Base-by-base conservation (phyloP, 306 rosid genomes). In the Sechiopsis laciniata region DNA sequence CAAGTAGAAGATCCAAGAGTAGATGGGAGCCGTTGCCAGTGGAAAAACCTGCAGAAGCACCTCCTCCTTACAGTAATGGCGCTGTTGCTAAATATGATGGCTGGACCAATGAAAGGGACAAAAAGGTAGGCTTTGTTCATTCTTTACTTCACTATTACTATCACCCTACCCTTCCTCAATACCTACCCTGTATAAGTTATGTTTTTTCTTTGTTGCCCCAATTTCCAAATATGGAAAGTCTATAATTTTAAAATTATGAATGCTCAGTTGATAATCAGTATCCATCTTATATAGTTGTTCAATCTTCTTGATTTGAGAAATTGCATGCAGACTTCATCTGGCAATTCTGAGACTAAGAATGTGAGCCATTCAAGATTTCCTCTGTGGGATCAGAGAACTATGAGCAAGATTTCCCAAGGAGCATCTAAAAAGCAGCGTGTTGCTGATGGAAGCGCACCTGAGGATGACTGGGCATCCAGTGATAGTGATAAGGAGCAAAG, bases 11-110 rank as follows among this genome's bases (percentile, higher is more conserved):
- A 79, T 80, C 89, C 61, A 94, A 83, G 84, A 95, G 99, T 80
- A 86, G 99, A 82, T 95, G 99, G 99, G 99, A 95, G 81, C 99
- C 99, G 75, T 74, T 95, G 75, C 88, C 85, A 2, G 97, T 88
- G 86, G 99, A 87, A 82, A 94, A 83, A 82, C 83, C 84, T 10
- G 86, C 72, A 55, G 90, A 83, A 63, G 84, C 55, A 58, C 78
- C 82, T 54, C 78, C 83, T 74, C 75, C 83, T 62, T 51, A 62
- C 75, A 78, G 76, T 75, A 84, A 78, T 71, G 81, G 79, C 53
- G 56, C 80, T 69, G 60, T 79, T 69, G 70, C 65, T 20, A 91
- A 91, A 60, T 85, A 78, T 81, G 81, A 84, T 75, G 83, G 85
- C 55, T 91, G 99, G 97, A 50, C 73, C 65, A 81, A 85, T 72